Evolutionary conservation across 306 rosid species (phyloP).

Genomic region (Dalbergia oliveri): DNA sequence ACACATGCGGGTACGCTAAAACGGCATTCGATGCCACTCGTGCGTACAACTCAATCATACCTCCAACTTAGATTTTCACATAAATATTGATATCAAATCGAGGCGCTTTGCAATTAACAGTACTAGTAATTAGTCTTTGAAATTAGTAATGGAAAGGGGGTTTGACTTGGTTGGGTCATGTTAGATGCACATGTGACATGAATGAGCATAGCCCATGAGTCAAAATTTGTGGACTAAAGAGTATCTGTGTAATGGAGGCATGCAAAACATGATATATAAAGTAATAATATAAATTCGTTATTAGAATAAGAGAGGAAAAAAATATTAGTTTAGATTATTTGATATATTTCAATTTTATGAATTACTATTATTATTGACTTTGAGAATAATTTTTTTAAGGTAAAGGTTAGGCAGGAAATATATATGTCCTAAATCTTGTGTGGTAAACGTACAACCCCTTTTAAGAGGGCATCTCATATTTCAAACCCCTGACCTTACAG

Average conservation of each 20-base stretch:
- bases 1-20: slow-evolving; percentile 6
- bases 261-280: neutral
- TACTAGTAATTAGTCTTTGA: neutral
- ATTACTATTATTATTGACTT: too few species aligned
- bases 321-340: too few species aligned
- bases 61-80: neutral
- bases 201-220: neutral
- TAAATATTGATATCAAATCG: neutral
- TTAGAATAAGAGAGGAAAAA: too few species aligned
- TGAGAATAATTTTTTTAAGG: too few species aligned
- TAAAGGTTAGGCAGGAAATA: too few species aligned
- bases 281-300: too few species aligned
- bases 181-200: neutral
- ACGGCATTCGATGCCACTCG: slow-evolving; percentile 15
- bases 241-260: neutral
- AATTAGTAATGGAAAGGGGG: neutral
- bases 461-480: too few species aligned
- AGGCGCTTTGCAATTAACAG: neutral
- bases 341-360: too few species aligned
- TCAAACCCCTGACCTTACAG: too few species aligned
- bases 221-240: neutral
- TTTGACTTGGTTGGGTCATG: neutral
- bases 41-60: neutral
- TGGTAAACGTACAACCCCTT: too few species aligned
- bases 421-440: too few species aligned